These are phyloP conservation scores for Thalassiosira livingstoniorum DNA, from an alignment of 352 stramenopile species.

Conservation along the genomic window DNA sequence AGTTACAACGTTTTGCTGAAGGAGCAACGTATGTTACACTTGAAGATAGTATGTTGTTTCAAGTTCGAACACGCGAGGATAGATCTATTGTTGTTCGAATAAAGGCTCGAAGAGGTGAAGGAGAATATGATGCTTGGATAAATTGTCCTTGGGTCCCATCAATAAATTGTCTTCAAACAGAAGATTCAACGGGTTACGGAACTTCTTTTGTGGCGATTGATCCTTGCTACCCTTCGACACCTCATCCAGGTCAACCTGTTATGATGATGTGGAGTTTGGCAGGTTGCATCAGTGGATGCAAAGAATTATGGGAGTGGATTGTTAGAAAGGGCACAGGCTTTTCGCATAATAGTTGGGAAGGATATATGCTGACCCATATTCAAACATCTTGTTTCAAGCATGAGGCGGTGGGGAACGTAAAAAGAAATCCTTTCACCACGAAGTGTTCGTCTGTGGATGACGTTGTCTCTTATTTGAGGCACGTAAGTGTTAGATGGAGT, in stretches of 20 bases:
- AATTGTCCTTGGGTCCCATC: conserved; percentile 17
- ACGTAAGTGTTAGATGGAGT: too few species aligned
- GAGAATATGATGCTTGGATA: background rate
- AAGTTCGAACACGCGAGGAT: conserved; percentile 3
- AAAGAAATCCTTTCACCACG: conserved; percentile 24
- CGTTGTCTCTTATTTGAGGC: background rate
- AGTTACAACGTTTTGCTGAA: background rate
- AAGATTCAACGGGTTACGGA: conserved; percentile 28
- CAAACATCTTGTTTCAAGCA: conserved; percentile 28
- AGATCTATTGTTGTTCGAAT: conserved; percentile 3
- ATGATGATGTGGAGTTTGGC: conserved; percentile 47
- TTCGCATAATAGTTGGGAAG: conserved; percentile 19
- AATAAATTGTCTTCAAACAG: conserved; percentile 27
- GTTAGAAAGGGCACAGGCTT: conserved; percentile 12
- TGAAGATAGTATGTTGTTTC: conserved; percentile 18
- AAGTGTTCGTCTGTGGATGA: background rate
- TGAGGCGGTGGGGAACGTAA: background rate
- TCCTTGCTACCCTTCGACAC: background rate
- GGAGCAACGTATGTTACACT: conserved; percentile 27
- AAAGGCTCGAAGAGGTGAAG: background rate
- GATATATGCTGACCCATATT: conserved; percentile 40
- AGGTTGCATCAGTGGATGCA: conserved; percentile 30
- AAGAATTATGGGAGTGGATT: conserved; percentile 25
- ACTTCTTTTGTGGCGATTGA: conserved; percentile 20
- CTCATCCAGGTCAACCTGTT: background rate